A percentile compares a stretch with the other conserved stretches of the same genome.
Evolutionary conservation across 2,329 filamentous ascomycete species (phyloP).

Genomic region (Coniochaeta sp.): DNA sequence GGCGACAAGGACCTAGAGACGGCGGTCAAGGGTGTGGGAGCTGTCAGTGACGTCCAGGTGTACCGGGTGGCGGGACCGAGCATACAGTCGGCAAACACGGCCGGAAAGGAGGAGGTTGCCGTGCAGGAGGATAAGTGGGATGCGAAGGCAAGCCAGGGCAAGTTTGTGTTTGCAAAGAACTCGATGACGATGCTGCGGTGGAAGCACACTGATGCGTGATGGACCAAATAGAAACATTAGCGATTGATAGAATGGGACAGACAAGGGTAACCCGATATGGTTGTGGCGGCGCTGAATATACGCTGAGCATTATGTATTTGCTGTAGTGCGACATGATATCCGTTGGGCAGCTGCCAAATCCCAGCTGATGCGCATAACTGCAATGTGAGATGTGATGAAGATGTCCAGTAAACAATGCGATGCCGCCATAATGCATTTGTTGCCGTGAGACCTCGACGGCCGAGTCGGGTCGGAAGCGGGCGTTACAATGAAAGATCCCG

Average conservation of each 20-base stretch:
- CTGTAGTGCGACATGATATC: not conserved
- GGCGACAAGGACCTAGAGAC: slow-evolving; percentile 54
- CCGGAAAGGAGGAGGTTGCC: slow-evolving; percentile 48
- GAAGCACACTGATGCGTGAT: not conserved
- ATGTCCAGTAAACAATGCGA: not conserved
- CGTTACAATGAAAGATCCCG: not conserved
- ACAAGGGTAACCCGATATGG: not conserved
- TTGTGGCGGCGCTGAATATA: not conserved
- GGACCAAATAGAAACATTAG: not conserved
- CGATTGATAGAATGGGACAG: not conserved
- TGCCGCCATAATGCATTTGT: not conserved
- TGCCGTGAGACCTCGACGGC: not conserved
- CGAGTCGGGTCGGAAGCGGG: not conserved
- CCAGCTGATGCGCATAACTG: not conserved
- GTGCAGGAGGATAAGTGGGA: slow-evolving; percentile 51
- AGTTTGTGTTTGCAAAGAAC: slow-evolving; percentile 62
- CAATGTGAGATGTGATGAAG: slow-evolving; percentile 1
- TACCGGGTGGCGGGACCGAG: slow-evolving; percentile 54
- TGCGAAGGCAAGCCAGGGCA: slow-evolving; percentile 37
- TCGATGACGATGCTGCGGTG: slow-evolving; percentile 61
- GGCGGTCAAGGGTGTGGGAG: slow-evolving; percentile 47
- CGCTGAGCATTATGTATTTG: not conserved
- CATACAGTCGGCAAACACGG: slow-evolving; percentile 55
- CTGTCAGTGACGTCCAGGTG: slow-evolving; percentile 44
- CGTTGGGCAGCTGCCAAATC: not conserved